These are phyloP conservation scores for Handroanthus guayacan DNA, from an alignment of 257 asterid genomes.

Conservation along the genomic window DNA sequence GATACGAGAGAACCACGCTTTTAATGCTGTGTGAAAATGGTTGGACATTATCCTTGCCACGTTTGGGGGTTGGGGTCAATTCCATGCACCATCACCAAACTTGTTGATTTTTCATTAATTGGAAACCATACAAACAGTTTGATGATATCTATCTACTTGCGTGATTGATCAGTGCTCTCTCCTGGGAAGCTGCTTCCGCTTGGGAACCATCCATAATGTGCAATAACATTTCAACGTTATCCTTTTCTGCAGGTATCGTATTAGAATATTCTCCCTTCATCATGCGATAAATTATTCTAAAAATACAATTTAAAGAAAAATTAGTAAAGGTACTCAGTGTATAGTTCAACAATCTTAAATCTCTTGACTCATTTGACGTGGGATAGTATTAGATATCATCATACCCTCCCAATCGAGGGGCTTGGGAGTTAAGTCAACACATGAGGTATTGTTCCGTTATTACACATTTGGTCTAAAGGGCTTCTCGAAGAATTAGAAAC, in stretches of 20 bases:
- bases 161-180: slow-evolving; percentile 36
- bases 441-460: too few species aligned
- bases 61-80: slow-evolving; percentile 31
- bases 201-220: slow-evolving; percentile 40
- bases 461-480: too few species aligned
- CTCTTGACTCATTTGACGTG: too few species aligned
- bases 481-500: too few species aligned
- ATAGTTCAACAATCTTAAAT: too few species aligned
- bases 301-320: too few species aligned
- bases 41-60: slow-evolving; percentile 39
- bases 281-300: too few species aligned
- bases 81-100: slow-evolving; percentile 35
- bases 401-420: too few species aligned
- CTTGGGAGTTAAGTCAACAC: too few species aligned
- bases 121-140: not conserved
- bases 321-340: too few species aligned
- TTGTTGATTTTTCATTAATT: slow-evolving; percentile 29
- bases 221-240: not conserved
- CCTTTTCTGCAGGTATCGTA: not conserved
- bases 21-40: slow-evolving; percentile 2
- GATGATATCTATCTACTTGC: not conserved
- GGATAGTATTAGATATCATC: too few species aligned
- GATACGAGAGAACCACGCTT: slow-evolving; percentile 32
- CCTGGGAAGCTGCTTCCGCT: slow-evolving; percentile 53
- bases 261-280: too few species aligned